A percentile compares a stretch with the other conserved stretches of the same genome.
phyloP scores from a whole-genome alignment of 2,329 filamentous ascomycete genomes.

The Kalmusia sp. region DNA sequence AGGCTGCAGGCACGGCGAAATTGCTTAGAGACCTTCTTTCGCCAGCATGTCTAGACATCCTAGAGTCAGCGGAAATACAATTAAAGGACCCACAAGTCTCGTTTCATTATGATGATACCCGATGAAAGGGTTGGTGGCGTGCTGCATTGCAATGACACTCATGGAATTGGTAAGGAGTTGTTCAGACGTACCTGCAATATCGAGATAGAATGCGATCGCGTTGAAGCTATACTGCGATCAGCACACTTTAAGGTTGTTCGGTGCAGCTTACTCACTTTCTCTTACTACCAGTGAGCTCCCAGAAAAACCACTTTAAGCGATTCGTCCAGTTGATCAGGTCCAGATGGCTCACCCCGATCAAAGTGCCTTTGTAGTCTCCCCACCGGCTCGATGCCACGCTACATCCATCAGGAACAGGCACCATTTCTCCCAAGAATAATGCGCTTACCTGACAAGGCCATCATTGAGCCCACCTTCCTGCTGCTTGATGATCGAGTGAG shows the following conservation, averaged over 20 bases:
- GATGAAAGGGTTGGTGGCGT: background rate
- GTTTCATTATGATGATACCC: background rate
- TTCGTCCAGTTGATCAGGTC: slow-evolving; percentile 74
- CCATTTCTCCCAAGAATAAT: too few relatives aligned
- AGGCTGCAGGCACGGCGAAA: slow-evolving; percentile 13
- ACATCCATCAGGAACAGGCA: background rate
- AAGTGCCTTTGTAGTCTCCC: slow-evolving; percentile 69
- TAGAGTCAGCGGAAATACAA: background rate
- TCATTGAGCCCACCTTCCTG: slow-evolving; percentile 67
- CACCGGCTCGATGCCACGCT: slow-evolving; percentile 65
- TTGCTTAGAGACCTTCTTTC: slow-evolving; percentile 41
- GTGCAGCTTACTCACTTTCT: slow-evolving; percentile 53
- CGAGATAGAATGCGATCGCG: slow-evolving; percentile 68
- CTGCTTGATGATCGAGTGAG: slow-evolving; percentile 61
- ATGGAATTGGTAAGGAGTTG: too few relatives aligned
- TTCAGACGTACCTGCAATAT: slow-evolving; percentile 65
- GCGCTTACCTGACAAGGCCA: slow-evolving; percentile 65
- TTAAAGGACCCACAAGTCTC: too few relatives aligned
- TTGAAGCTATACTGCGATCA: slow-evolving; percentile 62
- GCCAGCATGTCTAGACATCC: slow-evolving; percentile 44
- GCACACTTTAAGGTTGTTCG: background rate
- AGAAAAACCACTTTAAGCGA: slow-evolving; percentile 64
- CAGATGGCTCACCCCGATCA: slow-evolving; percentile 69
- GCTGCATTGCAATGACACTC: background rate
- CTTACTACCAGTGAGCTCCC: slow-evolving; percentile 62